Evolutionary conservation across 495 filamentous ascomycete species (phyloP).

Genomic region (Xylaria sp.): DNA sequence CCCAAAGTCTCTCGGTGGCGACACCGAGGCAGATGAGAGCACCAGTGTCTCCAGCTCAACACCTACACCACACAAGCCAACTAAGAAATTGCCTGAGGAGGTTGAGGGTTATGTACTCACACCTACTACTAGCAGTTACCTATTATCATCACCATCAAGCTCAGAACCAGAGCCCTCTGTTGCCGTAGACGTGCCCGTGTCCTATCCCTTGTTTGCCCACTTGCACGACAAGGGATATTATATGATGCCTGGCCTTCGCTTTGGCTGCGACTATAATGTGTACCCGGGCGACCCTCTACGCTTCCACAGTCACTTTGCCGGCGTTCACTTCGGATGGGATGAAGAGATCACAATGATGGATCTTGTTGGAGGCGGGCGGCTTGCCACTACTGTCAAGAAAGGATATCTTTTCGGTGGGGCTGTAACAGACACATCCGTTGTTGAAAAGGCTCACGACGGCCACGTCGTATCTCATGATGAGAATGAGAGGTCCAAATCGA

Average conservation of each 20-base stretch:
- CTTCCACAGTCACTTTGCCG: conserved; percentile 93
- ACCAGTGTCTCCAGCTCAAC: conserved; percentile 54
- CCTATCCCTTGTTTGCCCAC: conserved; percentile 72
- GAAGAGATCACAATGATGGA: conserved; percentile 83
- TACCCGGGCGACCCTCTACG: conserved; percentile 95
- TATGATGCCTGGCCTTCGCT: conserved; percentile 88
- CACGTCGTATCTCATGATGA: conserved; percentile 36
- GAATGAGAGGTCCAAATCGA: conserved; percentile 18
- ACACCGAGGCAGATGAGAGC: conserved; percentile 36
- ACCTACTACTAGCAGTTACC: conserved; percentile 39
- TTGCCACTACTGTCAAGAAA: conserved; percentile 97
- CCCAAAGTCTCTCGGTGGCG: background rate
- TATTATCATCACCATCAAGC: conserved; percentile 32
- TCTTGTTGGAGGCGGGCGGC: conserved; percentile 80
- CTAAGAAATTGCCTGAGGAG: conserved; percentile 13
- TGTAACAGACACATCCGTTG: conserved; percentile 7
- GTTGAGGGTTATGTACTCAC: conserved; percentile 36
- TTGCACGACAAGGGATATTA: conserved; percentile 84
- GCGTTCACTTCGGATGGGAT: conserved; percentile 80
- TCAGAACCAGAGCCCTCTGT: conserved; percentile 1
- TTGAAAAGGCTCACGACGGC: conserved; percentile 35
- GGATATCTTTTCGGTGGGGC: conserved; percentile 84
- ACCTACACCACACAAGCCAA: conserved; percentile 31
- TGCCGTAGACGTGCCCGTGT: conserved; percentile 40
- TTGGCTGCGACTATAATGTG: conserved; percentile 91